Base-by-base conservation (phyloP, 2,329 filamentous ascomycete genomes). In the Cladosporium sp. region DNA sequence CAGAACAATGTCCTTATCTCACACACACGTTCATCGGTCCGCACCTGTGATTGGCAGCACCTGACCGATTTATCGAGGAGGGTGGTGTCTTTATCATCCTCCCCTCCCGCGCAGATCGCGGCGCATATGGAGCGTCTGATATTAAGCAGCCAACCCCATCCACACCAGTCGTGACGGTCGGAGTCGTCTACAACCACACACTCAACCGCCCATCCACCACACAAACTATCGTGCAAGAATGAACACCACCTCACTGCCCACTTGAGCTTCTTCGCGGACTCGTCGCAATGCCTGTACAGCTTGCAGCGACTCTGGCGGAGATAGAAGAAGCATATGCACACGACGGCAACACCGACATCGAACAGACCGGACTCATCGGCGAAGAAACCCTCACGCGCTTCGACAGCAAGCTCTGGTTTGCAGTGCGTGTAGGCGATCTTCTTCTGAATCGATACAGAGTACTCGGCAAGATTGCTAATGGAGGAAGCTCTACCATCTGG, bases 381-480 rank as follows among this genome's bases (percentile, higher is more conserved):
- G 52, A 55, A 32, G 52, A 55, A 37, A 45, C 52, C 10, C 52
- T 55, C 24, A 55, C 52, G 20, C 32, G 40, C n/a, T 55, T 55
- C 32, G 40, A 55, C 40, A 45, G 52, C 52, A 45, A 32, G 34
- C 4, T 55, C 8, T 55, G 52, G 52, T 55, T 45, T 22, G 52
- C 52, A 13, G 52, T 47, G 12, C 40, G 40, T 9, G 40, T 55
- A 5, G 52, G 52, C 20, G 52, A 55, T 32, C 39, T 55, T 22
- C 39, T 55, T 40, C 34, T 36, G 28, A 40, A 37, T 9, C 52
- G 39, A 12, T 55, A 55, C 52, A 47, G 45, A 40, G 40, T 47
- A n/a, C 52, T 55, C n/a, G 52, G 52, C 20, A 55, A 55, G 42
- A 40, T 55, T 40, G 52, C 52, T 3, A 45, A 55, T 35, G 52